Conservation (phyloP, 1,284 basidiomycete species). For the Irpex sp. region DNA sequence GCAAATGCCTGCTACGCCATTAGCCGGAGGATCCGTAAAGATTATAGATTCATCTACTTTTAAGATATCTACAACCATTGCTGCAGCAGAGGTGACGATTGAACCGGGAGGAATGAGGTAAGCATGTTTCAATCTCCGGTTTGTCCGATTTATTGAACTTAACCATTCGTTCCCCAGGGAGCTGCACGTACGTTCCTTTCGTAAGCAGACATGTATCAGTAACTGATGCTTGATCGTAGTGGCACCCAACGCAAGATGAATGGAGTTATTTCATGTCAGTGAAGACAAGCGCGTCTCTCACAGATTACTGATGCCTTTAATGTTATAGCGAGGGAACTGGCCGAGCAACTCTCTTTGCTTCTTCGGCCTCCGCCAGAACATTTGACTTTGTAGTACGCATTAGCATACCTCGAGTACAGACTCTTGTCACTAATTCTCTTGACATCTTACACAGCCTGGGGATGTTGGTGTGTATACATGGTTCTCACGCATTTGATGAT, state of each 20-base stretch:
- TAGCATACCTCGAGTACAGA: background rate
- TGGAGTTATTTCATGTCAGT: constrained; percentile 54
- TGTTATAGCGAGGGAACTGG: constrained; percentile 47
- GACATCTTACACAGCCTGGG: constrained; percentile 36
- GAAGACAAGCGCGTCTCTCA: constrained; percentile 6
- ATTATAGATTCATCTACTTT: constrained; percentile 57
- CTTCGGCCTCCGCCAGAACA: constrained; percentile 58
- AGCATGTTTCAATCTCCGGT: background rate
- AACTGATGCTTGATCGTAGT: constrained; percentile 35
- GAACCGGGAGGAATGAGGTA: constrained; percentile 58
- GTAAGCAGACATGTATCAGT: background rate
- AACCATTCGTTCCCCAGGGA: constrained; percentile 14
- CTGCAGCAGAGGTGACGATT: constrained; percentile 65
- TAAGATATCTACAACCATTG: constrained; percentile 52
- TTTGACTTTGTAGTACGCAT: constrained; percentile 56
- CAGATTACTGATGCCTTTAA: background rate
- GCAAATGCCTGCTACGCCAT: constrained; percentile 42
- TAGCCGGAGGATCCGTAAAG: constrained; percentile 61
- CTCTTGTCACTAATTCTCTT: background rate
- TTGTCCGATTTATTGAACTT: background rate
- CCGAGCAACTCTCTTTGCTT: constrained; percentile 64
- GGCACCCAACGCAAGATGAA: constrained; percentile 73
- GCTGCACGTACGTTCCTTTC: constrained; percentile 23
- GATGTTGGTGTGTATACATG: constrained; percentile 40
- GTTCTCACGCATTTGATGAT: background rate